Evolutionary conservation across 2,329 filamentous ascomycete species (phyloP), one percentile per base, ranked within the genome.

Genomic region (Ophiosphaerella korrae): DNA sequence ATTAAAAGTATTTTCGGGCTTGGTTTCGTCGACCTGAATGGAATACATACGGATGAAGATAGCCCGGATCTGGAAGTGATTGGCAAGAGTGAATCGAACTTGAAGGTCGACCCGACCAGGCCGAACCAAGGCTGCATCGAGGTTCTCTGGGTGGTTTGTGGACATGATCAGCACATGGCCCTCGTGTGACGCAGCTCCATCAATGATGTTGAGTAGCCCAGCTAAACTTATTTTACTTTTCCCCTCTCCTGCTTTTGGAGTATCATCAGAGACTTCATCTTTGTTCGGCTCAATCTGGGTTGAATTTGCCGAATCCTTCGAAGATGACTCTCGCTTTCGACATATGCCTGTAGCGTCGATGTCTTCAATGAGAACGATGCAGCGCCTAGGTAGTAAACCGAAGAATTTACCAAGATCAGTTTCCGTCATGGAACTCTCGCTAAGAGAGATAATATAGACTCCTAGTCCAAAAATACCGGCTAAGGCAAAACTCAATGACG

Each of bases 151-250:
- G 52, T 85, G 82, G 72, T 93, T 94, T 29, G 88, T 91, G 0
- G 89, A 92, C 87, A 92, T 91, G 75, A 93, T 86, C 14, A 93
- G 81, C 11, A 93, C 83, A 39, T 88, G 83, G 23, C 89, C 89
- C 74, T 93, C 89, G 62, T 90, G 88, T 3, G 86, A 88, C 1
- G 88, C 88, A 1, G 92, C 89, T 47, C 90, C 89, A 64, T 95
- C 90, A 35, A 95, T 90, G 50, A 88, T 88, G 71, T 95, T 95
- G 44, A 95, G 81, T 1, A 95, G 80, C 0, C 89, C 89, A 0
- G 88, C 90, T 2, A 94, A 80, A 1, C 88, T 89, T 38, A 94
- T 90, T n/a, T 81, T 74, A 12, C 71, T 50, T 53, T 57, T 1
- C 35, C 46, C 18, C 54, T 59, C n/a, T 55, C 45, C 5, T 52